phyloP scores from a whole-genome alignment of 768 basidiomycete genomes.

The Zangia roseola region DNA sequence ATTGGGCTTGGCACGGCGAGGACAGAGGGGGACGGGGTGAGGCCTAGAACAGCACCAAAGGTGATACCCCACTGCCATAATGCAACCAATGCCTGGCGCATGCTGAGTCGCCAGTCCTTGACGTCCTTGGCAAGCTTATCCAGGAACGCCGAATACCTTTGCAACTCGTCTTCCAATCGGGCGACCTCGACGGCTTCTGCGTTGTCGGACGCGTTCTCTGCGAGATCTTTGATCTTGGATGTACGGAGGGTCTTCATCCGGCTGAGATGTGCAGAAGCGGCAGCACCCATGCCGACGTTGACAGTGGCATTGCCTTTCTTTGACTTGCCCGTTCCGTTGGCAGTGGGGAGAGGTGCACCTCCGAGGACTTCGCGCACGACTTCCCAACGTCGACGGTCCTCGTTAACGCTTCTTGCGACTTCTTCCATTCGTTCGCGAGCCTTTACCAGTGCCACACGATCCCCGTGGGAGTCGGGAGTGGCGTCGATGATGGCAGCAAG shows the following conservation, averaged over 20 bases:
- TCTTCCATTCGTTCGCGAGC: slow-evolving; percentile 56
- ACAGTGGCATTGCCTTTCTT: slow-evolving; percentile 40
- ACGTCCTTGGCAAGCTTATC: slow-evolving; percentile 59
- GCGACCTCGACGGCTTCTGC: slow-evolving; percentile 53
- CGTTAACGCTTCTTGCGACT: slow-evolving; percentile 75
- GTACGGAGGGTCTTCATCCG: slow-evolving; percentile 56
- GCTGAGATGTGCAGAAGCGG: slow-evolving; percentile 55
- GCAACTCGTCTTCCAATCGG: slow-evolving; percentile 54
- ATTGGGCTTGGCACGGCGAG: slow-evolving; percentile 5
- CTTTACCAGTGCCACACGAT: slow-evolving; percentile 43
- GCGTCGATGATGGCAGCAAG: slow-evolving; percentile 73
- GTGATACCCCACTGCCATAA: slow-evolving; percentile 61
- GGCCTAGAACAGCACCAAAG: slow-evolving; percentile 68
- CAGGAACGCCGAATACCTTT: slow-evolving; percentile 54
- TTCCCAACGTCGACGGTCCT: slow-evolving; percentile 71
- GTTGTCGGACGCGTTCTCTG: slow-evolving; percentile 31
- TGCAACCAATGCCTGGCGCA: slow-evolving; percentile 46
- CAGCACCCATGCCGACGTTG: slow-evolving; percentile 43
- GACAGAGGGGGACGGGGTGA: slow-evolving; percentile 40
- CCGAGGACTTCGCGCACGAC: slow-evolving; percentile 74
- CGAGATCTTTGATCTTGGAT: slow-evolving; percentile 32
- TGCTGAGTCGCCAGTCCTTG: slow-evolving; percentile 60
- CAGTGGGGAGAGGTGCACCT: slow-evolving; percentile 32
- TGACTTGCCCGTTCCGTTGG: slow-evolving; percentile 40
- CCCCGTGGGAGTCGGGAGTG: slow-evolving; percentile 66